Evolutionary conservation across 148 eudicot genomes (phyloP).

Genomic region (Rhododendron henanense): DNA sequence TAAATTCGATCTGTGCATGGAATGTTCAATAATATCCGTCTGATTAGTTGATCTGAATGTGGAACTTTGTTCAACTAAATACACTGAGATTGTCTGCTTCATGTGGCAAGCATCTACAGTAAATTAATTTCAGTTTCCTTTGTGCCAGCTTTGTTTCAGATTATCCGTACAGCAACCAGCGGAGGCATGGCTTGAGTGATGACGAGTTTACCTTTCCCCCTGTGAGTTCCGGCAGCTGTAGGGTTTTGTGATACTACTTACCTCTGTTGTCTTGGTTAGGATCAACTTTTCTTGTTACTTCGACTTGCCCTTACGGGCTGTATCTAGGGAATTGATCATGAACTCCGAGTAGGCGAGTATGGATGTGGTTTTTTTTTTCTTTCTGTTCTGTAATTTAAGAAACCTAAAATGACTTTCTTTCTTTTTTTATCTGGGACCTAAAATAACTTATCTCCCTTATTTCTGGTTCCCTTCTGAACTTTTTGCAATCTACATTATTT

Average conservation of each 20-base stretch:
- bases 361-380: background rate
- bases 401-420: background rate
- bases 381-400: background rate
- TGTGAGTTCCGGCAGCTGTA: background rate
- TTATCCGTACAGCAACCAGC: slow-evolving; percentile 54
- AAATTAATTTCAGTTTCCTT: slow-evolving; percentile 11
- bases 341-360: background rate
- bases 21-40: background rate
- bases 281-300: background rate
- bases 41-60: background rate
- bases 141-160: slow-evolving; percentile 58
- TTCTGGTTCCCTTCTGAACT: background rate
- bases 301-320: background rate
- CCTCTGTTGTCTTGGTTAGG: background rate
- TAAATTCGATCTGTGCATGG: background rate
- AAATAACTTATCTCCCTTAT: background rate
- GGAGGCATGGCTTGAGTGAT: slow-evolving; percentile 45
- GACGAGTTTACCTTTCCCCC: background rate
- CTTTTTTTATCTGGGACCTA: background rate
- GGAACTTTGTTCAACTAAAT: background rate
- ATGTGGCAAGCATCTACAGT: background rate
- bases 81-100: background rate
- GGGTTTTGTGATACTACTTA: background rate
- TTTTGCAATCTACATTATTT: background rate
- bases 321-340: background rate